Base-by-base conservation (phyloP, 2,329 filamentous ascomycete genomes). In the Boeremia lycopersici region DNA sequence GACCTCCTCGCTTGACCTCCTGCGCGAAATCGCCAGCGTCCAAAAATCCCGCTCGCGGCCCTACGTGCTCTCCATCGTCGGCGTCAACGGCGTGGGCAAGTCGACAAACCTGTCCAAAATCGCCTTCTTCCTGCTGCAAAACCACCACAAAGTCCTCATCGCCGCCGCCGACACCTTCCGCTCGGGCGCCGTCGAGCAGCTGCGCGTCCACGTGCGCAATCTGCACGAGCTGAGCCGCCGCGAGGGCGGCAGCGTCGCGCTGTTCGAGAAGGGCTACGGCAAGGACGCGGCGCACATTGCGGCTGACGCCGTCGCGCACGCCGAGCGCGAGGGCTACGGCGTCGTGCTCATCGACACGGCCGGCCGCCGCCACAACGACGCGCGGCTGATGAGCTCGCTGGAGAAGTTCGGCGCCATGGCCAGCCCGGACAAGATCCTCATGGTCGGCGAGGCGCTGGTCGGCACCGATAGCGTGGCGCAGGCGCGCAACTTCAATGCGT, bases 331-430 rank as follows among this genome's bases (percentile, higher is more conserved):
- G 64, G 84, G 84, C 35, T 98, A 89, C 70, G 93, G 98, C 69
- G 95, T 99, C 10, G 95, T 99, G 0, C 84, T 99, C 53, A 97
- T 99, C 66, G 95, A 99, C 74, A 99, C 95, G 0, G 95, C 95
- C 0, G 95, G 95, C 5, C 88, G 95, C 19, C 85, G 95, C 42
- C 95, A 99, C 78, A 99, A 99, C 70, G 95, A 99, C 75, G 87
- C 92, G 74, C 87, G 95, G 7, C 85, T 99, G 58, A 99, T 99
- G 96, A 95, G 90, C 11, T 93, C 89, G 3, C 82, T 99, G 31
- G 95, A 98, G 76, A 99, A 98, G 72, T 99, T 99, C 74, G 93
- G 91, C 59, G 96, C 96, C 74, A 89, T 98, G 67, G 95, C 95
- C 0, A 86, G 93, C 62, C 96, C 96, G 0, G 93, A 99, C 77